Base-by-base conservation (phyloP, 2,329 filamentous ascomycete genomes). In the Fusarium nelsonii region DNA sequence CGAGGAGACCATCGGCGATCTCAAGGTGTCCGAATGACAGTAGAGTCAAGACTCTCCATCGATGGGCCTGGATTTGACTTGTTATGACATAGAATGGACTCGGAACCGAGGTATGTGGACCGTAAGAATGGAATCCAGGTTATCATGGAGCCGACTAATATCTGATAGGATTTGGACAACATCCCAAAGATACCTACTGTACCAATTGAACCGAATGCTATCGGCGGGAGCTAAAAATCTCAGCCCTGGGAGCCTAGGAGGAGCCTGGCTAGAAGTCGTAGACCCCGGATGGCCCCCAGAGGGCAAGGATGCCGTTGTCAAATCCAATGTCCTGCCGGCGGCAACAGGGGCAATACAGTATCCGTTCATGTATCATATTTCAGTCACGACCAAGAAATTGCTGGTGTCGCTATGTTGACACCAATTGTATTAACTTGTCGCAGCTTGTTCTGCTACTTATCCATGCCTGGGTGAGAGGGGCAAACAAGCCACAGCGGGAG, bases 311-410 rank as follows among this genome's bases (percentile, higher is more conserved):
- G 39, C 34, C 30, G 4, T 8, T 45, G n/a, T 10, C 16, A 44
- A 39, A 46, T 18, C 32, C 15, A 15, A 39, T 40, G 15, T 16
- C 26, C 56, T 73, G 67, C 71, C 62, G 69, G 33, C 62, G 71
- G 71, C 71, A 73, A 53, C n/a, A 14, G 16, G 10, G 8, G 28
- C 16, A 30, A 43, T 32, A 60, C 6, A 23, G 26, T 14, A 30
- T 46, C 23, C 20, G 46, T 23, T 18, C 41, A 37, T 62, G 44
- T 33, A 64, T 73, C 70, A 73, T 52, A 71, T 71, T 33, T 74
- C 63, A 28, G 62, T 57, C 39, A 50, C 45, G 36, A 26, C 26
- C 60, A 46, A 30, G 49, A 43, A 63, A 36, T 28, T 60, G 57
- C 28, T 53, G 58, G 45, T 51, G 61, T 54, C 66, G 44, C 43